Evolutionary conservation across 345 rosid species (phyloP), one percentile per base, ranked within the genome.

Genomic region (Xanthoceras sorbifolium): DNA sequence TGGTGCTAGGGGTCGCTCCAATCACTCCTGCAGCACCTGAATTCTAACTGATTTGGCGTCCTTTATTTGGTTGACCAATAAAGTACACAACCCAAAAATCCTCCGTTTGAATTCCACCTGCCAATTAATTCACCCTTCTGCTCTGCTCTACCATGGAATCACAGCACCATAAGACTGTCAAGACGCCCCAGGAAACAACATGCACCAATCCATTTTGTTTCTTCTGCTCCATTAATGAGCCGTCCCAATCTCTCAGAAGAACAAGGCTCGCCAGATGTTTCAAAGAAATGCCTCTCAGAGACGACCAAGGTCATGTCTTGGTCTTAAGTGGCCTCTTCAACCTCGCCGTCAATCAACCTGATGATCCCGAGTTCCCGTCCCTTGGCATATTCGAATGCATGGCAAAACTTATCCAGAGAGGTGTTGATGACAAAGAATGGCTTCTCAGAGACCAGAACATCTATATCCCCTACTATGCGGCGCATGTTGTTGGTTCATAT

Each of bases 391-490:
- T 94, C 72, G 86, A 88, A 36, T 92, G 89, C 92, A 86, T 90
- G 92, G 81, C 87, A 38, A 88, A 86, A 67, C 86, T 94, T 48
- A 90, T 94, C 66, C 78, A 74, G 0, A 86, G 76, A 74, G 87
- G 88, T 69, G 26, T 92, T 72, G 75, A 25, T 36, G 85, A 90
- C 73, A 69, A 22, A 67, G 9, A 72, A 42, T 94, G 97, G 98
- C 91, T 91, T 74, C 86, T 80, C n/a, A 79, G 80, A 78, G 92
- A 88, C 71, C 97, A 92, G 73, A 92, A 94, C 86, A 83, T 92
- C 59, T 92, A 89, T 76, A 86, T 94, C 59, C 97, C 97, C 1
- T 92, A 92, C 63, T 94, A 92, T 69, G 94, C 98, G 17, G 92
- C 97, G 0, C 97, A 94, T 72, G 84, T 92, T 23, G 84, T 94